Conservation (phyloP, 306 rosid species). For the Quercus rubra region DNA sequence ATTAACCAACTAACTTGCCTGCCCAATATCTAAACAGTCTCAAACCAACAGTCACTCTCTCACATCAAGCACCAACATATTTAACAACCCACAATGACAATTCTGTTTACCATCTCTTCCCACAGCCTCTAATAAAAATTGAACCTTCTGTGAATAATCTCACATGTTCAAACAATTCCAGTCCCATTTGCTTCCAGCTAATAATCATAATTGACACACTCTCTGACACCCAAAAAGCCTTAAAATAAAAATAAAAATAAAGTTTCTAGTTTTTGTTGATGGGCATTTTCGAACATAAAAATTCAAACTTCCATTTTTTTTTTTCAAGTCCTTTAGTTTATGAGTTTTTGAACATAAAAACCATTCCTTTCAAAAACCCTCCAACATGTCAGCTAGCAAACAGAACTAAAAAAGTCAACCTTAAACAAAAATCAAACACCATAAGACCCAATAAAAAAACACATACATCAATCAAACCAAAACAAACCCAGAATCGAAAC, state of each 20-base stretch:
- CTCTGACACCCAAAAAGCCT: background rate
- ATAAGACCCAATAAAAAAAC: background rate
- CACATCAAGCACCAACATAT: background rate
- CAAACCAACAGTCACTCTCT: background rate
- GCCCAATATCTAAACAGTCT: background rate
- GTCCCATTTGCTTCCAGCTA: background rate
- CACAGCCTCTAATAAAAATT: background rate
- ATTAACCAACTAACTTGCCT: background rate
- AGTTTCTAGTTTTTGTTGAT: background rate
- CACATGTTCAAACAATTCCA: background rate
- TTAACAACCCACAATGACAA: background rate
- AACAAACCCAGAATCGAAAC: background rate
- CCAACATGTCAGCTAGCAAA: background rate
- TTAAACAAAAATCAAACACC: background rate
- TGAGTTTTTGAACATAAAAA: background rate
- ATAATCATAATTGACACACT: background rate
- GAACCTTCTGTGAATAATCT: background rate
- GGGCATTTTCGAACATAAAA: background rate
- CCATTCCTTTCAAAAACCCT: background rate
- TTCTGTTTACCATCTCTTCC: background rate
- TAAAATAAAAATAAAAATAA: too few species aligned
- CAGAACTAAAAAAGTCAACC: constrained; percentile 14
- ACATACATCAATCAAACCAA: background rate
- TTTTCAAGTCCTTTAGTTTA: background rate
- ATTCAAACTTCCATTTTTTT: background rate